Conservation (phyloP, 2,329 filamentous ascomycete species). For the Herpotrichia juniperi region DNA sequence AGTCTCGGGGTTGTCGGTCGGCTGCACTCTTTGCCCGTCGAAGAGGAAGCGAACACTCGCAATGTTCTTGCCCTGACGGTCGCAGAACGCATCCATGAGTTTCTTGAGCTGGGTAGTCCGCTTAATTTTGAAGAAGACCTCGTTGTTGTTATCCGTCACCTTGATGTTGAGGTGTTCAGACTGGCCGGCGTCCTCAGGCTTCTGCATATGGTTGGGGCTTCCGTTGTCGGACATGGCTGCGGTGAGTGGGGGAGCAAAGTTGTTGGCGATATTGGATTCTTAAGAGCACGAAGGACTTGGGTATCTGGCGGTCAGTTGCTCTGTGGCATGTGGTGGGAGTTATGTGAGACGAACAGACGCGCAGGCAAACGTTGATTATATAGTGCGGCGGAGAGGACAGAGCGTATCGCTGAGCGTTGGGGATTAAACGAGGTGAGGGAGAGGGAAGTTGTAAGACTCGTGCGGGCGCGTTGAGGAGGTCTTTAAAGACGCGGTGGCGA, state of each 20-base stretch:
- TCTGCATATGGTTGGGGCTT: slow-evolving; percentile 47
- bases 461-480: slow-evolving; percentile 21
- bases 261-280: background rate
- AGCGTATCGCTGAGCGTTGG: slow-evolving; percentile 11
- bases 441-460: slow-evolving; percentile 2
- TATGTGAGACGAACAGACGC: slow-evolving; percentile 27
- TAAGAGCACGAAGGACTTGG: background rate
- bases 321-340: slow-evolving; percentile 18
- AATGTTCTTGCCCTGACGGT: slow-evolving; percentile 87
- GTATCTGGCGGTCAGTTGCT: background rate
- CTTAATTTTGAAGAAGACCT: slow-evolving; percentile 99
- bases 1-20: slow-evolving; percentile 86
- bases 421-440: slow-evolving; percentile 9
- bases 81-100: slow-evolving; percentile 97
- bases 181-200: slow-evolving; percentile 54
- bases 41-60: slow-evolving; percentile 92
- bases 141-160: slow-evolving; percentile 98
- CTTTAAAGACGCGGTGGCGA: slow-evolving; percentile 31
- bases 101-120: slow-evolving; percentile 94
- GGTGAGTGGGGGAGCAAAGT: background rate
- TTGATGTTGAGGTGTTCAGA: slow-evolving; percentile 97
- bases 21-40: slow-evolving; percentile 90
- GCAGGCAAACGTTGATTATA: slow-evolving; percentile 21
- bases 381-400: slow-evolving; percentile 3
- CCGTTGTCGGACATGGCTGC: slow-evolving; percentile 51